Percentiles rank a stretch among this genome's conserved stretches.
Conservation (phyloP, 2,329 filamentous ascomycete species). For the Botrytis squamosa region DNA sequence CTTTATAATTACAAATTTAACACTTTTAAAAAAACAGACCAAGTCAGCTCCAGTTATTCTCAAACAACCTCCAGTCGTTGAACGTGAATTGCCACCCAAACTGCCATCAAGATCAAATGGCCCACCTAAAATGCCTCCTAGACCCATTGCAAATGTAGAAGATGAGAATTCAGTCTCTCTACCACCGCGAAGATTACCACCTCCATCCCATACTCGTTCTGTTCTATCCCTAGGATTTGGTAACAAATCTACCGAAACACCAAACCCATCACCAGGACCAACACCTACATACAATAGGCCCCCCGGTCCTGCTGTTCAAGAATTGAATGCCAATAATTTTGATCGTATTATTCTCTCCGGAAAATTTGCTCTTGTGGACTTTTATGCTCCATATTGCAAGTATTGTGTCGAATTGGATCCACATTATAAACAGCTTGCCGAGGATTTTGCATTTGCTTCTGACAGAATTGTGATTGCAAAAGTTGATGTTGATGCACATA, state of each 20-base stretch:
- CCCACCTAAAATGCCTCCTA: slow-evolving; percentile 53
- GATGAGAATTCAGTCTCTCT: slow-evolving; percentile 24
- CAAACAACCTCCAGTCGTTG: slow-evolving; percentile 26
- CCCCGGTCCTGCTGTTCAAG: slow-evolving; percentile 57
- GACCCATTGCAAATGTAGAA: slow-evolving; percentile 35
- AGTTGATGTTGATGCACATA: slow-evolving; percentile 84
- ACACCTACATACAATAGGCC: slow-evolving; percentile 23
- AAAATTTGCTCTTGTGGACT: slow-evolving; percentile 92
- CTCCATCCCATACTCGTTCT: slow-evolving; percentile 28
- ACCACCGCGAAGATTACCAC: slow-evolving; percentile 31
- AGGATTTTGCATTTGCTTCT: slow-evolving; percentile 70
- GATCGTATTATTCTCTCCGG: slow-evolving; percentile 84
- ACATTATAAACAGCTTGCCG: slow-evolving; percentile 79
- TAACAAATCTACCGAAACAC: slow-evolving; percentile 30
- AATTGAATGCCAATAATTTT: slow-evolving; percentile 85
- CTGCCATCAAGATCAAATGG: slow-evolving; percentile 39
- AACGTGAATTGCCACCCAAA: slow-evolving; percentile 32
- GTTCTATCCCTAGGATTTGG: slow-evolving; percentile 34
- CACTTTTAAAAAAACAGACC: slow-evolving; percentile 24
- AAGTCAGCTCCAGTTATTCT: slow-evolving; percentile 43
- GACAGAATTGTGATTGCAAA: slow-evolving; percentile 81
- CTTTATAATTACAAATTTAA: not conserved
- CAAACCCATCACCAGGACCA: slow-evolving; percentile 27
- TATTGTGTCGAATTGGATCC: slow-evolving; percentile 95
- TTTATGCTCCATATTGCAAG: slow-evolving; percentile 96